Evolutionary conservation across 768 basidiomycete genomes (phyloP), one percentile per base, ranked within the genome.

Genomic region (Sarcomyxa edulis): DNA sequence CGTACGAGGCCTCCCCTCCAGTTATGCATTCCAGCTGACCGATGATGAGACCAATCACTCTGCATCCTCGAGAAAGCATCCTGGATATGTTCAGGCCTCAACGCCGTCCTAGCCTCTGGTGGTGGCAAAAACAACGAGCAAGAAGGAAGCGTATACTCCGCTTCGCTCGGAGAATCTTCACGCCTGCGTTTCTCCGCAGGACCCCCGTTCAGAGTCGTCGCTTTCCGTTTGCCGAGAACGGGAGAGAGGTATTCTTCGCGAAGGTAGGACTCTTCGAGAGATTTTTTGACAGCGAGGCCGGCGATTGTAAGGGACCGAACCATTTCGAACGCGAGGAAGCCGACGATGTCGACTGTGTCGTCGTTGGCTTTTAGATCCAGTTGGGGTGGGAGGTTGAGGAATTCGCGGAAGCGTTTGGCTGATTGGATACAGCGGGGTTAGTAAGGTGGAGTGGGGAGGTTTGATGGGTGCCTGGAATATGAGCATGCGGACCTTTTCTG

Each of bases 301-400:
- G 87, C 89, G 28, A 95, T 72, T 0, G 91, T 93, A 33, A 98
- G 74, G 2, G 90, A 88, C 35, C 93, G 83, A 21, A 97, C 93
- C 83, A 95, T 93, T 60, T 98, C 94, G 61, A 95, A 98, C 1
- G 91, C 86, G 30, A 98, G 78, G 65, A 97, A 98, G 18, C 94
- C 94, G 50, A 97, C 90, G 43, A 96, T 94, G 54, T 98, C 94
- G 52, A 94, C 71, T 3, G 94, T 93, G 59, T 96, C 93, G 59
- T 96, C 94, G 60, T 86, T 88, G 21, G 87, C 79, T 62, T 87
- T 89, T 44, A 92, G 72, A 52, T 96, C 91, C 29, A 95, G 76
- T 44, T 88, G 83, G 1, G 84, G 52, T 3, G 92, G 87, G 8
- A 96, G 75, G 56, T 92, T 92, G 38, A 97, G 73, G 53, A 96